Evolutionary conservation across 129 eudicot species (phyloP).

Genomic region (Lactuca sativa): DNA sequence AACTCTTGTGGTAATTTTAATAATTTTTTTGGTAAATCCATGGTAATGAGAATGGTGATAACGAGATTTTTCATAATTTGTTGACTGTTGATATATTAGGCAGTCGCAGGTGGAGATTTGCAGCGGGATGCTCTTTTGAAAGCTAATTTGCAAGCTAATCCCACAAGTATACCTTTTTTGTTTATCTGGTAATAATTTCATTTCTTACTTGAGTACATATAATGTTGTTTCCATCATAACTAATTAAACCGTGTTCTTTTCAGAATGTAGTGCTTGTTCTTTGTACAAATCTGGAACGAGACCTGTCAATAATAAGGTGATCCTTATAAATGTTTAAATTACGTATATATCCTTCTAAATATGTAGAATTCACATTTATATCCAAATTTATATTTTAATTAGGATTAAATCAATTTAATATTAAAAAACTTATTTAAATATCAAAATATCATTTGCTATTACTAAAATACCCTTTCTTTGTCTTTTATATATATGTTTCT

Average conservation of each 20-base stretch:
- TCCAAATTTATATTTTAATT: too few relatives aligned
- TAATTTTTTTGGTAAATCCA: background rate
- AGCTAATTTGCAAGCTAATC: constrained; percentile 83
- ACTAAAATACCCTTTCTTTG: too few relatives aligned
- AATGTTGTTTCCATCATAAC: constrained; percentile 15
- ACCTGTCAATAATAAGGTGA: constrained; percentile 82
- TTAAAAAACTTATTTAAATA: too few relatives aligned
- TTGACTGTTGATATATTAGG: constrained; percentile 43
- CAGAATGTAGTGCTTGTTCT: constrained; percentile 98
- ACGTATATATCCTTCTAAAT: too few relatives aligned
- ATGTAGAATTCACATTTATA: too few relatives aligned
- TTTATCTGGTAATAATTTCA: constrained; percentile 62
- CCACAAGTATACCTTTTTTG: constrained; percentile 92
- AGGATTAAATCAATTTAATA: too few relatives aligned
- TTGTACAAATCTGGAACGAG: constrained; percentile 88
- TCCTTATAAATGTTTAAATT: too few relatives aligned
- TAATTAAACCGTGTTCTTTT: constrained; percentile 7
- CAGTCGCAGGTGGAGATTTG: constrained; percentile 83
- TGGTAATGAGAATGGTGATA: too few relatives aligned
- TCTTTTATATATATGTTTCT: too few relatives aligned
- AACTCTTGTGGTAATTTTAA: constrained; percentile 69
- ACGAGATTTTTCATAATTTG: background rate
- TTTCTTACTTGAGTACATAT: background rate
- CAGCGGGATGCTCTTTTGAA: constrained; percentile 90
- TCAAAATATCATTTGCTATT: too few relatives aligned